Evolutionary conservation across 371 early-diverging fungal genomes (phyloP), one percentile per base, ranked within the genome.

Genomic region (Sporodiniella umbellata): DNA sequence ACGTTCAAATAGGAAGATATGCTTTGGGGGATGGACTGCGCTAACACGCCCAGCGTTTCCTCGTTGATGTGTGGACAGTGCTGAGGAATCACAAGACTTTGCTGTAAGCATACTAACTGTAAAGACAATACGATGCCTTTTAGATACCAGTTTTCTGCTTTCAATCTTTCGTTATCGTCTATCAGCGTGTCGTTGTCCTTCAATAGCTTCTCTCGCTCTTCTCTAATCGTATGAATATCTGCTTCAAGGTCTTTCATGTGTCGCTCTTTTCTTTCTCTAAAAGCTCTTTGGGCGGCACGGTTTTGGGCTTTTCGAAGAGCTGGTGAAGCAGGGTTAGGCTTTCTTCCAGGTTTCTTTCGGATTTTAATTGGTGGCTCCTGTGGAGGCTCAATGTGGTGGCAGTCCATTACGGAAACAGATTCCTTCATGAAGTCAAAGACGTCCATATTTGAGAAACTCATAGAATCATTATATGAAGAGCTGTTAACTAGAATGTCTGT

Each of bases 331-430:
- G 81, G 83, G 44, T 80, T 83, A 19, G 88, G 89, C 68, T 91
- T 91, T 17, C 93, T 69, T 8, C 93, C 93, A 2, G 93, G 89
- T 63, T 88, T 89, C 49, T 84, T 87, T 47, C 68, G 58, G 1
- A 74, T 55, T 48, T 67, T 74, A 37, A 65, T 50, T 15, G 45
- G 33, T 45, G 23, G 19, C 8, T 17, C 19, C 19, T 23, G 10
- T 12, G 37, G 22, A 14, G 47, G 23, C 3, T 47, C 22, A 18
- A 31, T 15, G 6, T 31, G 25, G 5, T 17, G 25, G 33, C 33
- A 19, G 12, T 25, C 19, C 17, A 14, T 17, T 4, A 19, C 8
- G 18, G 25, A 8, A 15, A 28, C 18, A 45, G 33, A 25, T 19
- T 38, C 19, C 33, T 51, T 50, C 1, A 47, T 48, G 23, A 54